Evolutionary conservation across 768 basidiomycete genomes (phyloP), one percentile per base, ranked within the genome.

Genomic region (Boletellus sp.): DNA sequence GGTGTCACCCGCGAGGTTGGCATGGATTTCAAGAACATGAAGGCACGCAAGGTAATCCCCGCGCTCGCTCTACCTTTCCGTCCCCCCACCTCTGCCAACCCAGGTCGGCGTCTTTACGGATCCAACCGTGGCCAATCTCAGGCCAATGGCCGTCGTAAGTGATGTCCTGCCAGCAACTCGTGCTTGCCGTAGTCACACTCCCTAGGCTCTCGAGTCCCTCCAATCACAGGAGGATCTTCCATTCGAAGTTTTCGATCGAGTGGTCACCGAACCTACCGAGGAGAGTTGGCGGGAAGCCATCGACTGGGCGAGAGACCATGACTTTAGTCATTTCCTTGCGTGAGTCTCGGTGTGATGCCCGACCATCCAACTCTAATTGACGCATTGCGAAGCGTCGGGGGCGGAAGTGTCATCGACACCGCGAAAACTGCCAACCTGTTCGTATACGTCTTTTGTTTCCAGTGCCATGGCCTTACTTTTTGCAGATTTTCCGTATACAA

Each of bases 21-120:
- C 31, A 91, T 94, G 87, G 93, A 94, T 68, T 77, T 94, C 59
- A 88, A 87, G 77, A 94, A 94, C 71, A 87, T 91, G 88, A 87
- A 85, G 49, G 91, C 93, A 7, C 79, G 81, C 58, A 92, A 90
- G 78, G 90, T 87, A 45, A 6, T 10, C 24, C 33, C 53, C 17
- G 4, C 32, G 6, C n/a, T n/a, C 19, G 15, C 39, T 36, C 28
- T 9, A 42, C 54, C 38, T 28, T 42, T 34, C 36, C 26, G 31
- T 48, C 43, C 51, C 31, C 40, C 20, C 52, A 46, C 57, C 26
- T 31, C 51, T 50, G 10, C 24, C 22, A n/a, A 37, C n/a, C 4
- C 62, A 96, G 85, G 90, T 98, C 55, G 95, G 81, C 16, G 89
- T 98, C 19, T 95, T 94, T 66, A 97, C 95, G 4, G 95, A 98